Evolutionary conservation across 2,329 filamentous ascomycete species (phyloP), one percentile per base, ranked within the genome.

Genomic region (Chrysoporthe austroafricana): DNA sequence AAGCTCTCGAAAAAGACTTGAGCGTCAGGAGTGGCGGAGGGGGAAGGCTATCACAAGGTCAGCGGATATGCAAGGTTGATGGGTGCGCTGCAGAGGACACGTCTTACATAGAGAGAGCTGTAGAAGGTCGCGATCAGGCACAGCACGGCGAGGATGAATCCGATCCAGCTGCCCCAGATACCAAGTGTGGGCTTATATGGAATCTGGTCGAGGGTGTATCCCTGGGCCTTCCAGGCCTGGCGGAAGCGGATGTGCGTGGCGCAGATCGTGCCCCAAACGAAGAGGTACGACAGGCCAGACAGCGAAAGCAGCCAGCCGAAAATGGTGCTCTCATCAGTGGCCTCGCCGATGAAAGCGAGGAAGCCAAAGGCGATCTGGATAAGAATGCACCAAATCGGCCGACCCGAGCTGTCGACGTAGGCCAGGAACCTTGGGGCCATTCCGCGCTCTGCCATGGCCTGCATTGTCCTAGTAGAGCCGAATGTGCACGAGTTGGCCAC

Each of bases 111-210:
- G 60, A 92, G 85, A 8, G 88, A 87, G 65, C 86, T 87, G 84
- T 90, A 93, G 76, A 92, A 91, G 64, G 91, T 89, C 7, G 90
- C 91, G 48, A 92, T 80, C 54, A 95, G 81, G 65, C 91, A 89
- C 9, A 94, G 76, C 26, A 83, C 73, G 78, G 92, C 91, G 73
- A 95, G 84, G 61, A 80, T 69, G 61, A 94, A 81, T 13, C 91
- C 91, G 59, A 93, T 77, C 80, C 83, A 92, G 54, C 90, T 93
- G 39, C 92, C 92, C 66, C 83, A 82, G 14, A 92, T 77, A 52
- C 92, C 92, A 18, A 82, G 71, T 1, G 76, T 77, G 4, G 83
- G 77, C 70, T 74, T 77, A 71, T 84, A 86, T 2, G 84, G 83
- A 50, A 86, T 80, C 72, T 84, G 79, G 44, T 81, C 79, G 26